Base-by-base conservation (phyloP, 768 basidiomycete genomes). In the Crassisporium funariophilum region DNA sequence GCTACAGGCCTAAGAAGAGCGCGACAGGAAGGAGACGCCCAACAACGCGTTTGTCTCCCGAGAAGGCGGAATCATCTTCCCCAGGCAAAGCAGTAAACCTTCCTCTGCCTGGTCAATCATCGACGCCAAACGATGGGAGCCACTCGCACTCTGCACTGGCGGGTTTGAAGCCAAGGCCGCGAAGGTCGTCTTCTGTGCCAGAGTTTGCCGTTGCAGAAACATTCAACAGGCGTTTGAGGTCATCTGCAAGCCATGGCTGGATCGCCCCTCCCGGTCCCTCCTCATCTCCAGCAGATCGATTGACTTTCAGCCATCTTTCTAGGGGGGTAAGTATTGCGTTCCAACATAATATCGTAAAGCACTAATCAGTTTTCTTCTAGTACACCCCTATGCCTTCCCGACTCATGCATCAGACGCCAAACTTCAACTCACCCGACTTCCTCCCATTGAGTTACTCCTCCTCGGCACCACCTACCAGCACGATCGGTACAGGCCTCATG, bases 1-100 rank as follows among this genome's bases (percentile, higher is more conserved):
- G 76, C 39, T 88, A 80, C 60, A 72, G 76, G 15, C 86, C 86
- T 9, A 63, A 70, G 66, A 77, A 75, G 59, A 69, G 70, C 27
- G 61, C 57, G 31, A 40, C 41, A 0, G 60, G 53, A 15, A 57
- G 63, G 37, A 67, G 61, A 46, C 61, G 61, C 55, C 50, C 50
- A 24, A n/a, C n/a, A n/a, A 25, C 52, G 45, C 54, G 61, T 9
- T 36, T 51, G 34, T 59, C 46, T 46, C 54, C 52, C 46, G 53
- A 53, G 17, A 54, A 55, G 9, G 11, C 29, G 29, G 29, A 31
- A 31, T 10, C 2, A 31, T 11, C 27, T 7, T 29, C 27, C 7
- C 13, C 27, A 29, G 23, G 21, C 16, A 17, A 24, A 20, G 25
- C 16, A 11, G 23, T 17, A 25, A 20, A 37, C 4, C 15, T 19